Evolutionary conservation across 1,139 yeast genomes (phyloP).

Genomic region (Lodderomyces parapsilosis): DNA sequence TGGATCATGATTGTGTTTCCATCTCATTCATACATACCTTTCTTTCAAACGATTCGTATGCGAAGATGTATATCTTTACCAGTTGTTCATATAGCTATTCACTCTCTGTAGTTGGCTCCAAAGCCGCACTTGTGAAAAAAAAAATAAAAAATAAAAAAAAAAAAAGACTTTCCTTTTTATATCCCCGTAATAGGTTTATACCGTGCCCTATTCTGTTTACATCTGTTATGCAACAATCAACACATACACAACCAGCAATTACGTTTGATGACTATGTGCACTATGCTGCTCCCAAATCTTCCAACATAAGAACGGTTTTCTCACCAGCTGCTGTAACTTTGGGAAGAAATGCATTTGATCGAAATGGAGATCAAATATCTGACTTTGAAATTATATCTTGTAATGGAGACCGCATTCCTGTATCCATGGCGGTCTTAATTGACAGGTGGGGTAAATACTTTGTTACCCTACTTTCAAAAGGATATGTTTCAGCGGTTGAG

Average conservation of each 20-base stretch:
- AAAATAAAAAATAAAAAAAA: no score
- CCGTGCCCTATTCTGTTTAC: no score
- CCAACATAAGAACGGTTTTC: conserved; percentile 63
- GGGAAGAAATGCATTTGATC: conserved; percentile 71
- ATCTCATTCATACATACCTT: no score
- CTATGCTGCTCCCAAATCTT: conserved; percentile 69
- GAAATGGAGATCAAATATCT: conserved; percentile 60
- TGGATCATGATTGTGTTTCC: no score
- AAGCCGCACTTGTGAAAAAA: no score
- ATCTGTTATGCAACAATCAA: neutral
- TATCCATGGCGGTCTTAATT: conserved; percentile 57
- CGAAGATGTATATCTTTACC: no score
- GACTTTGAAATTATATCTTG: conserved; percentile 70
- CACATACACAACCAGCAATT: conserved; percentile 22
- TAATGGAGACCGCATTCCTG: conserved; percentile 65
- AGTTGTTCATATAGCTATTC: no score
- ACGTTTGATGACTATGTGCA: conserved; percentile 71
- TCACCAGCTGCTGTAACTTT: conserved; percentile 76
- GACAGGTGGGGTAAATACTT: conserved; percentile 78
- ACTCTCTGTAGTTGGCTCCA: no score
- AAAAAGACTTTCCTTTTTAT: no score
- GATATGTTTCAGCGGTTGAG: conserved; percentile 59
- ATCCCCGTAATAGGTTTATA: no score
- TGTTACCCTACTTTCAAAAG: conserved; percentile 57
- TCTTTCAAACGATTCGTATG: no score